Conservation (phyloP, 2,329 filamentous ascomycete species). For the Diaporthe sp. region DNA sequence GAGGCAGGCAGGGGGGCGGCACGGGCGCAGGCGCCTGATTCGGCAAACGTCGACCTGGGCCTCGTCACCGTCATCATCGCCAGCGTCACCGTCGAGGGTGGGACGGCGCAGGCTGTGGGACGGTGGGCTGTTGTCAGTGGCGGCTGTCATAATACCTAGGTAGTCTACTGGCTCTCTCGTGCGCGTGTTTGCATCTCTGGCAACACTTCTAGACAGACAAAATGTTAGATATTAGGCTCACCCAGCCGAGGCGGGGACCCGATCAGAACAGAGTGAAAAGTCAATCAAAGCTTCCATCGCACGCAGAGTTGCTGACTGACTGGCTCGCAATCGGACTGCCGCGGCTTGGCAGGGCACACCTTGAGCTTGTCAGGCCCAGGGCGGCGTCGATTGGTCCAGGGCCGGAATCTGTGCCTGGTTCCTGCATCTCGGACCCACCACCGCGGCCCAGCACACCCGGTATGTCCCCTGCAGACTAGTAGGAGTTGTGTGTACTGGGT, state of each 20-base stretch:
- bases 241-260: not conserved
- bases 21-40: not conserved
- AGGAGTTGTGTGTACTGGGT: not conserved
- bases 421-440: constrained; percentile 34
- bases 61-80: not conserved
- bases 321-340: constrained; percentile 11
- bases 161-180: not conserved
- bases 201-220: no score
- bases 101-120: constrained; percentile 15
- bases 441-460: not conserved
- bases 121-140: constrained; percentile 5
- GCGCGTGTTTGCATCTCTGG: not conserved
- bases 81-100: constrained; percentile 8
- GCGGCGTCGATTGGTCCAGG: constrained; percentile 28
- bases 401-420: constrained; percentile 34
- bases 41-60: not conserved
- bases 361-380: constrained; percentile 19
- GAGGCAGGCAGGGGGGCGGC: not conserved
- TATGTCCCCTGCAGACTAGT: not conserved
- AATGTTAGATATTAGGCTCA: not conserved
- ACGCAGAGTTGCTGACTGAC: not conserved
- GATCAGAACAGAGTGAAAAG: not conserved
- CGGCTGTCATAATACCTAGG: not conserved
- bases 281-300: not conserved
- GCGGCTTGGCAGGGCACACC: constrained; percentile 24